Percentiles rank a stretch among this genome's conserved stretches.
Evolutionary conservation across 805 yeast species (phyloP).

Genomic region (Teunomyces barrocoloradensis): DNA sequence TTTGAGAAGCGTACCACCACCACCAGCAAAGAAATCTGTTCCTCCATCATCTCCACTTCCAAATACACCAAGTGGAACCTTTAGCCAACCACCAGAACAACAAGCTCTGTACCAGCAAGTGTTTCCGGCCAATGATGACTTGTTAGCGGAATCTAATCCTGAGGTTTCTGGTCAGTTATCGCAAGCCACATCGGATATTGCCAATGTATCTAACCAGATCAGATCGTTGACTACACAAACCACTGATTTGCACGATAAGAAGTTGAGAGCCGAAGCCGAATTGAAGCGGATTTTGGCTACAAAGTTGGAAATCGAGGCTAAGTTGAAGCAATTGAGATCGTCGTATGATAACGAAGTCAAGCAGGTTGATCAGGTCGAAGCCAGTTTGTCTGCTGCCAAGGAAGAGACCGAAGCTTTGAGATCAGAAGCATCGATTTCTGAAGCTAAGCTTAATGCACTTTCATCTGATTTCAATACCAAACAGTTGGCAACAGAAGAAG

Average conservation of each 20-base stretch:
- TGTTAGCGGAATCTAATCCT: conserved; percentile 49
- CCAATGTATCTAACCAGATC: conserved; percentile 82
- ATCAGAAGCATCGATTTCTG: conserved; percentile 71
- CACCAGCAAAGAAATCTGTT: conserved; percentile 28
- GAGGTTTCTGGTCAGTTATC: conserved; percentile 68
- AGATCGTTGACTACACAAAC: conserved; percentile 77
- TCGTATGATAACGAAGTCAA: conserved; percentile 77
- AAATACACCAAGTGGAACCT: conserved; percentile 13
- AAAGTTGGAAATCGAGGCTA: conserved; percentile 71
- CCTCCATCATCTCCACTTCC: conserved; percentile 16
- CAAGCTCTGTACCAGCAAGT: conserved; percentile 3
- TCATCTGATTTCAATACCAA: conserved; percentile 62
- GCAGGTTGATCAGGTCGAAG: conserved; percentile 72
- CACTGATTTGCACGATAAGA: conserved; percentile 63
- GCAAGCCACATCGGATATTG: conserved; percentile 79
- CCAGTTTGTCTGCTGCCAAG: conserved; percentile 53
- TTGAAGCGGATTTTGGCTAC: conserved; percentile 61
- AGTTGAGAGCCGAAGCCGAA: conserved; percentile 73
- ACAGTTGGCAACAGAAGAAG: conserved; percentile 57
- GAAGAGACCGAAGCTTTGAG: conserved; percentile 67
- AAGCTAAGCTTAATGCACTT: conserved; percentile 72
- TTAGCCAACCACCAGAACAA: not conserved
- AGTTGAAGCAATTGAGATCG: conserved; percentile 61
- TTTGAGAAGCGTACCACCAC: conserved; percentile 46
- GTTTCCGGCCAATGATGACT: conserved; percentile 37